These are phyloP conservation scores for Alternaria gaisen DNA, from an alignment of 2,329 filamentous ascomycete species.

Conservation along the genomic window DNA sequence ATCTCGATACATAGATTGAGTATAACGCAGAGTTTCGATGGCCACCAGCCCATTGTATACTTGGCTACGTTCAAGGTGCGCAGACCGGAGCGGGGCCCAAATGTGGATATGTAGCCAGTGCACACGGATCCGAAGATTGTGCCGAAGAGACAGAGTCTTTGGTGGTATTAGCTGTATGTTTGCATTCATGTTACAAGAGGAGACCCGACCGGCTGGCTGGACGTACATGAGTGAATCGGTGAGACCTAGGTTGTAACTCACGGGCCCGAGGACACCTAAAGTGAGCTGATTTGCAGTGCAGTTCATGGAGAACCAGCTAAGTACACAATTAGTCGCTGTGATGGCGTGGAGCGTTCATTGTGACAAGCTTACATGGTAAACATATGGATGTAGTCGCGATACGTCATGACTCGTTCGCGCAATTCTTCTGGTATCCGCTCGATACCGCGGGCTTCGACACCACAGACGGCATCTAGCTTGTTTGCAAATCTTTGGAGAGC, in stretches of 20 bases:
- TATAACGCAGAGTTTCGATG: conserved; percentile 64
- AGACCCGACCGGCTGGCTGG: neutral
- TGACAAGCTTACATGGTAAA: conserved; percentile 29
- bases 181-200: neutral
- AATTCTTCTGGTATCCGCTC: conserved; percentile 43
- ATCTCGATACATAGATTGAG: conserved; percentile 65
- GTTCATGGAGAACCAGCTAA: conserved; percentile 66
- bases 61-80: conserved; percentile 52
- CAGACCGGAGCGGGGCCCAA: conserved; percentile 30
- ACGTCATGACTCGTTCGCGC: conserved; percentile 22
- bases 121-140: conserved; percentile 33
- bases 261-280: conserved; percentile 33
- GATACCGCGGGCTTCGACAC: conserved; percentile 47
- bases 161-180: neutral
- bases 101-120: conserved; percentile 35
- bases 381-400: conserved; percentile 34
- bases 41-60: conserved; percentile 71
- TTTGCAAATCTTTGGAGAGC: conserved; percentile 31
- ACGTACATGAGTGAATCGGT: conserved; percentile 28
- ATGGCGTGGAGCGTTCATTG: neutral
- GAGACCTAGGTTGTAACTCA: conserved; percentile 31
- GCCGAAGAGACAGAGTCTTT: conserved; percentile 28
- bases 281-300: conserved; percentile 65
- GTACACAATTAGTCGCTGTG: neutral
- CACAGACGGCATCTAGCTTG: conserved; percentile 36